Conservation (phyloP, 495 filamentous ascomycete genomes). For the Tuber borchii region DNA sequence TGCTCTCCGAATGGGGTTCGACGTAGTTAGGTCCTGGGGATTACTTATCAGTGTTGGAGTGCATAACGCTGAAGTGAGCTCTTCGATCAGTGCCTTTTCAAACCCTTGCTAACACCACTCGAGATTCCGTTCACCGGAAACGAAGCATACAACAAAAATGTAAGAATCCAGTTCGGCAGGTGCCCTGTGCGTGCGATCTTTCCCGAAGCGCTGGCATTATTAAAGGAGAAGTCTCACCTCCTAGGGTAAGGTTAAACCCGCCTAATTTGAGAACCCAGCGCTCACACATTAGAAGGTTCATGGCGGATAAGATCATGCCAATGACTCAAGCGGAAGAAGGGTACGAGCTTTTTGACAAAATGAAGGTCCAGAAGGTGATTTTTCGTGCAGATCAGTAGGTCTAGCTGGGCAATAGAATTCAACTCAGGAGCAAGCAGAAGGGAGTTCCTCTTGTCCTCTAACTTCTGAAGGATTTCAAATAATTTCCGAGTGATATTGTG, state of each 20-base stretch:
- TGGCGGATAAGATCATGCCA: conserved; percentile 91
- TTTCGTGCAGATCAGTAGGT: conserved; percentile 40
- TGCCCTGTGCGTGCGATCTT: conserved; percentile 88
- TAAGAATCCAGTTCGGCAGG: conserved; percentile 85
- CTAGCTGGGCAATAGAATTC: not conserved
- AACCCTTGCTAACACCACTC: not conserved
- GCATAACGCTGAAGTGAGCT: conserved; percentile 72
- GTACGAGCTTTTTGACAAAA: conserved; percentile 85
- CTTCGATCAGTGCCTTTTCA: not conserved
- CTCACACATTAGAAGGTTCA: conserved; percentile 57
- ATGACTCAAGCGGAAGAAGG: conserved; percentile 75
- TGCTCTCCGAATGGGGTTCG: conserved; percentile 75
- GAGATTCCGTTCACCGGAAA: conserved; percentile 78
- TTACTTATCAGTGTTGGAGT: conserved; percentile 85
- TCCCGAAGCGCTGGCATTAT: conserved; percentile 63
- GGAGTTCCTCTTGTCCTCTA: not conserved
- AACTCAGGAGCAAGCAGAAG: not conserved
- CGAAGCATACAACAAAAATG: conserved; percentile 79
- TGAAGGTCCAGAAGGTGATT: conserved; percentile 85
- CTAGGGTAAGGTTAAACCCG: conserved; percentile 57
- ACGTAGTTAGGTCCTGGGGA: conserved; percentile 80
- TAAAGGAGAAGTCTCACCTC: conserved; percentile 75
- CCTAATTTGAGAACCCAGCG: conserved; percentile 13
- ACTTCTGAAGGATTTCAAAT: not conserved
- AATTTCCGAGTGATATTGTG: not conserved